Evolutionary conservation across 1,139 yeast genomes (phyloP).

Genomic region (Scheffersomyces quercinus): DNA sequence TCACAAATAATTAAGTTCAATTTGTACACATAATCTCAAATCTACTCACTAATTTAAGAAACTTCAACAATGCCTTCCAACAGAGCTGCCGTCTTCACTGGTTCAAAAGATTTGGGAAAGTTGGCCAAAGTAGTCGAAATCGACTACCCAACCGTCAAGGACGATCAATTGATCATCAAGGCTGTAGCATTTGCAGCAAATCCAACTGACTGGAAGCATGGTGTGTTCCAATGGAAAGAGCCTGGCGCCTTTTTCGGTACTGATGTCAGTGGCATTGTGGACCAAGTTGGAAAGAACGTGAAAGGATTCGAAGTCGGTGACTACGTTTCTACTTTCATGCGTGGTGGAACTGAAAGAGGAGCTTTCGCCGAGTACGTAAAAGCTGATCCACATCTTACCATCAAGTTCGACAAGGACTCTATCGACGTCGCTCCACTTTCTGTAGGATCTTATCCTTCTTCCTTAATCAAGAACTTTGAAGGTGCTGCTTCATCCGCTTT

Average conservation of each 20-base stretch:
- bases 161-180: slow-evolving; percentile 50
- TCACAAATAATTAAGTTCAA: no score
- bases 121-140: neutral
- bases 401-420: slow-evolving; percentile 26
- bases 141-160: neutral
- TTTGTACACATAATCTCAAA: no score
- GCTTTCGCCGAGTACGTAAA: slow-evolving; percentile 61
- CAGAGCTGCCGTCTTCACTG: neutral
- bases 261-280: slow-evolving; percentile 62
- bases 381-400: slow-evolving; percentile 35
- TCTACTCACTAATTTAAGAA: neutral
- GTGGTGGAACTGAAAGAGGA: slow-evolving; percentile 44
- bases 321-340: slow-evolving; percentile 33
- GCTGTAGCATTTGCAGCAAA: slow-evolving; percentile 63
- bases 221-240: slow-evolving; percentile 33
- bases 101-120: neutral
- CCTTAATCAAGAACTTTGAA: slow-evolving; percentile 47
- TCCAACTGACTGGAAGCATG: slow-evolving; percentile 78
- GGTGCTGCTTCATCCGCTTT: slow-evolving; percentile 63
- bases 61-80: neutral
- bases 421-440: slow-evolving; percentile 13
- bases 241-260: slow-evolving; percentile 55
- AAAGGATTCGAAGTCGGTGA: slow-evolving; percentile 54
- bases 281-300: slow-evolving; percentile 56
- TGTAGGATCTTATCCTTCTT: slow-evolving; percentile 21